Evolutionary conservation across 371 early-diverging fungal genomes (phyloP).

Genomic region (Synchytrium microbalum): DNA sequence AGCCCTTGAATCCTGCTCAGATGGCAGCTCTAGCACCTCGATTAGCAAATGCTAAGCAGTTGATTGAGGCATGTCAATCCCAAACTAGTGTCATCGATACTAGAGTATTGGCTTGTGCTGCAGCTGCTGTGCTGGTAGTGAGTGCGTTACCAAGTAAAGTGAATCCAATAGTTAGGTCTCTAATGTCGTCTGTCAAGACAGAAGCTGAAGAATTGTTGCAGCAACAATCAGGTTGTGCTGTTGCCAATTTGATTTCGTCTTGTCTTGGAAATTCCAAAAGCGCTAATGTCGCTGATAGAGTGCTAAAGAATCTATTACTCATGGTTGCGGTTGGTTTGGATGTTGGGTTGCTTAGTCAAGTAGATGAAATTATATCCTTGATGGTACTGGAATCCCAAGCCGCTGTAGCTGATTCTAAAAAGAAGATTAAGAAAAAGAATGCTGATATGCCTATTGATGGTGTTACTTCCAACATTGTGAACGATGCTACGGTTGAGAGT

Average conservation of each 20-base stretch:
- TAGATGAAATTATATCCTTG: neutral
- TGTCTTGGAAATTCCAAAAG: slow-evolving; percentile 14
- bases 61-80: neutral
- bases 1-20: neutral
- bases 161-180: slow-evolving; percentile 72
- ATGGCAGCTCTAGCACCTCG: neutral
- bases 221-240: slow-evolving; percentile 37
- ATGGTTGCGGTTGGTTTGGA: neutral
- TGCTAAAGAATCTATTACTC: slow-evolving; percentile 58
- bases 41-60: neutral
- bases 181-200: slow-evolving; percentile 82
- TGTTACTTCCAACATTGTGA: slow-evolving; percentile 31
- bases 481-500: slow-evolving; percentile 39
- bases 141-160: slow-evolving; percentile 74
- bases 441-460: neutral
- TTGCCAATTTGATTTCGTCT: slow-evolving; percentile 35
- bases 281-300: slow-evolving; percentile 57
- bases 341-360: neutral
- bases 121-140: slow-evolving; percentile 74
- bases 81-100: neutral
- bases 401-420: neutral
- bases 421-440: neutral
- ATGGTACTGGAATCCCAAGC: neutral
- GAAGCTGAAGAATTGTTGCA: slow-evolving; percentile 70
- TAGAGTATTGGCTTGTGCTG: slow-evolving; percentile 62